Evolutionary conservation across 495 filamentous ascomycete species (phyloP).

Genomic region (Tuber magnatum): DNA sequence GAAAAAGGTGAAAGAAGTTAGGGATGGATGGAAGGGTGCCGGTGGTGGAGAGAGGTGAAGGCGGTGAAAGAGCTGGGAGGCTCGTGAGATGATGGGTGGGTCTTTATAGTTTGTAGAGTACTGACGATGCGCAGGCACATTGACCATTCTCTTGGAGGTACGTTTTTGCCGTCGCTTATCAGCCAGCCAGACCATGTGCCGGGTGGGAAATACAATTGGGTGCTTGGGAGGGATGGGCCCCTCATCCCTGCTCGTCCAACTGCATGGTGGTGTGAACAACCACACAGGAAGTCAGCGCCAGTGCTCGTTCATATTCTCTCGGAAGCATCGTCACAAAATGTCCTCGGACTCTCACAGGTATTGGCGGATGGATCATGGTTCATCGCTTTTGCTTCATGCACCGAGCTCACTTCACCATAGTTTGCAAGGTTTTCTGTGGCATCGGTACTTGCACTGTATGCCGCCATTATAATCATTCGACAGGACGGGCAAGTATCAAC

Average conservation of each 20-base stretch:
- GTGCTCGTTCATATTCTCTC: background rate
- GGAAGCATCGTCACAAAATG: background rate
- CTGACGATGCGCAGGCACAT: background rate
- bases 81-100: background rate
- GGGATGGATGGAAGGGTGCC: background rate
- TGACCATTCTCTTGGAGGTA: background rate
- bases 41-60: constrained; percentile 7
- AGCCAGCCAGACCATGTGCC: background rate
- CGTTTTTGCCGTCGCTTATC: background rate
- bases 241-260: background rate
- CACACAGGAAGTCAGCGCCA: background rate
- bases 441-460: background rate
- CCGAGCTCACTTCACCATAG: background rate
- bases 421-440: background rate
- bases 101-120: constrained; percentile 21
- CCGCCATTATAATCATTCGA: background rate
- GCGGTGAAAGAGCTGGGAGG: constrained; percentile 4
- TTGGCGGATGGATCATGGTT: background rate
- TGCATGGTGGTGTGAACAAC: constrained; percentile 3
- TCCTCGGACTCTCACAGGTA: background rate
- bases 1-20: background rate
- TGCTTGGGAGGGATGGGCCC: background rate
- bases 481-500: background rate
- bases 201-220: background rate
- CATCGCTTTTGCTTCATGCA: background rate